Evolutionary conservation across 2,329 filamentous ascomycete genomes (phyloP), one percentile per base, ranked within the genome.

Genomic region (Sordariomycetes sp.): DNA sequence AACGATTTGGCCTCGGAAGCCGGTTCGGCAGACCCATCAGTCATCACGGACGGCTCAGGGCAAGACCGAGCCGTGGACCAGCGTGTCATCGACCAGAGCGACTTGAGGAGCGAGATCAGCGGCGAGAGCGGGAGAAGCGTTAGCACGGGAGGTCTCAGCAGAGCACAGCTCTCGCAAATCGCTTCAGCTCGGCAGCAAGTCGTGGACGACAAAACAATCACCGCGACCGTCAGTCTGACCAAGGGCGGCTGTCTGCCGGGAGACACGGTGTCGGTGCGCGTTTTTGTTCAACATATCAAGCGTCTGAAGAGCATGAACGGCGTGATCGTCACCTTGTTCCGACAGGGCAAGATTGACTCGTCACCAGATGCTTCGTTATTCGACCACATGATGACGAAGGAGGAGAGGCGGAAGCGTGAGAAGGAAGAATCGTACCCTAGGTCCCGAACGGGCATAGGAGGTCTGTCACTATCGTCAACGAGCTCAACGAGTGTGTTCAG

Each of bases 401-500:
- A 82, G 40, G 62, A 69, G n/a, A 74, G 75, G 9, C 79, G 77
- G 46, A 79, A 76, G 47, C 61, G 76, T 12, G 79, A 86, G 39
- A 85, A 82, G 47, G 83, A 90, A 45, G 86, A 94, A 39, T 85
- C 82, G 48, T 93, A 88, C 51, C 87, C 88, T 5, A 85, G 81
- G 47, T 94, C 87, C 3, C 79, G 82, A 40, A 93, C 87, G 1
- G 88, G 87, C 0, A 70, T 95, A 7, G 85, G 84, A 12, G 88
- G 88, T 0, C 65, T 96, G 19, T 93, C 88, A 2, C 68, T 96
- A 26, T 86, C 85, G 2, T 92, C 86, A 2, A 83, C 84, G 6
- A 82, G 86, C 24, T 88, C 87, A 3, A 90, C 79, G 52, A 92
- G 88, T 55, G 74, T 92, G n/a, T 96, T 95, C 54, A 82, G 92